Evolutionary conservation across 352 stramenopile species (phyloP), one percentile per base, ranked within the genome.

Genomic region (Phytophthora palmivora): DNA sequence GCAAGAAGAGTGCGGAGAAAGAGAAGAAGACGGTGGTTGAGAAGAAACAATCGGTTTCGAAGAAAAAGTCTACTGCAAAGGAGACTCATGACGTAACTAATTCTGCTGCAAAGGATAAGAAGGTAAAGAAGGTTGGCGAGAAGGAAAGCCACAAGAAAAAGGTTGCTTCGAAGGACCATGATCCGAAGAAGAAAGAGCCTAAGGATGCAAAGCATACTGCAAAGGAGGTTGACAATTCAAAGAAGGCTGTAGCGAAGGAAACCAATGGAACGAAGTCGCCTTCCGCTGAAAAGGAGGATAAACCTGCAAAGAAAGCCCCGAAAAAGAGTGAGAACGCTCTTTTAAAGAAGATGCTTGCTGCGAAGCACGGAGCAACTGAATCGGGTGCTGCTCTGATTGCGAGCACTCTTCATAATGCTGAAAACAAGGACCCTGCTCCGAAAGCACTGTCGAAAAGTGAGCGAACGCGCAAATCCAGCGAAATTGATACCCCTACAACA

Each of bases 241-340:
- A 62, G 3, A 59, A 37, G 24, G 24, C 24, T 28, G 6, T 28
- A 28, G 3, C 24, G 24, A 28, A 64, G 10, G 39, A 66, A 34
- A 63, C 53, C 15, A 37, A n/a, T 8, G 51, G 45, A 18, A n/a
- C 58, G 18, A 61, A 57, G 50, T 59, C 46, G 11, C 8, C 51
- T 8, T 32, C 15, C 30, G 42, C n/a, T 24, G 46, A 38, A 3
- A 57, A 58, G 18, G 45, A 64, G 16, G 32, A 63, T 24, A 11
- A 46, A 7, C 12, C 30, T 2, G 19, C n/a, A 3, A 63, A 51
- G 36, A 72, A 53, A 5, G 49, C 32, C 2, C 9, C 59, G 12
- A 74, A 68, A 36, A 78, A 72, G 34, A 78, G 69, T 24, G 59
- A 47, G 21, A 78, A 78, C 43, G 64, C 44, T 52, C 34, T 78